These are phyloP conservation scores for Solanum sejunctum DNA, from an alignment of 257 asterid genomes.

Conservation along the genomic window DNA sequence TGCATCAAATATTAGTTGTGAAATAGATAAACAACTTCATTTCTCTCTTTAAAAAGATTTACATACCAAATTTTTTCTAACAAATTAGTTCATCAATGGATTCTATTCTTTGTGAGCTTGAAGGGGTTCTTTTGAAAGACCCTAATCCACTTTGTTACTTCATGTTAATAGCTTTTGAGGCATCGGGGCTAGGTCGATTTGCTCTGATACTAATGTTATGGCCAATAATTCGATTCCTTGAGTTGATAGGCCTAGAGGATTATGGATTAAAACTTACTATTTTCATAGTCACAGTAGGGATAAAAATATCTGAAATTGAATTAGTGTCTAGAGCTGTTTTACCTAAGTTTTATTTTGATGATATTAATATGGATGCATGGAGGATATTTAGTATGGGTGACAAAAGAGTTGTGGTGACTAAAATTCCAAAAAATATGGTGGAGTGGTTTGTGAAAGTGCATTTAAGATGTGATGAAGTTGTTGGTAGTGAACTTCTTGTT, in stretches of 20 bases:
- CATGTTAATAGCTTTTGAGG: conserved; percentile 61
- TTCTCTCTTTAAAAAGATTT: background rate
- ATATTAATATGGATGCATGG: conserved; percentile 54
- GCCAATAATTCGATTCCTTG: conserved; percentile 33
- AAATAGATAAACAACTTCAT: conserved; percentile 33
- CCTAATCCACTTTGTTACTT: conserved; percentile 43
- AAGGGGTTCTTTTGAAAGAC: conserved; percentile 60
- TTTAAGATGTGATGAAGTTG: conserved; percentile 47
- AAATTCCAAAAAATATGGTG: conserved; percentile 66
- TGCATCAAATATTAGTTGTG: conserved; percentile 22
- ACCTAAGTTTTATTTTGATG: conserved; percentile 69
- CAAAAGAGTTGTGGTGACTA: conserved; percentile 55
- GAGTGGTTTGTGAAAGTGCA: conserved; percentile 74
- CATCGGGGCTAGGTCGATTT: conserved; percentile 46
- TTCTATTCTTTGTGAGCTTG: conserved; percentile 48
- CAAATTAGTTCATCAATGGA: conserved; percentile 12
- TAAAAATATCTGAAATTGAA: conserved; percentile 42
- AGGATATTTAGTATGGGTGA: conserved; percentile 30
- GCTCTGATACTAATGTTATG: conserved; percentile 22
- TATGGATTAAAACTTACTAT: conserved; percentile 30
- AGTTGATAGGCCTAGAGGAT: conserved; percentile 17
- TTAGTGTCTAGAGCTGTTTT: conserved; percentile 67
- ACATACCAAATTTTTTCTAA: background rate
- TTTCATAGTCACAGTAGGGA: conserved; percentile 43
- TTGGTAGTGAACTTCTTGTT: conserved; percentile 47